Percentiles rank a stretch among this genome's conserved stretches.
phyloP scores from a whole-genome alignment of 2,329 filamentous ascomycete species.

The Diaporthe longicolla region DNA sequence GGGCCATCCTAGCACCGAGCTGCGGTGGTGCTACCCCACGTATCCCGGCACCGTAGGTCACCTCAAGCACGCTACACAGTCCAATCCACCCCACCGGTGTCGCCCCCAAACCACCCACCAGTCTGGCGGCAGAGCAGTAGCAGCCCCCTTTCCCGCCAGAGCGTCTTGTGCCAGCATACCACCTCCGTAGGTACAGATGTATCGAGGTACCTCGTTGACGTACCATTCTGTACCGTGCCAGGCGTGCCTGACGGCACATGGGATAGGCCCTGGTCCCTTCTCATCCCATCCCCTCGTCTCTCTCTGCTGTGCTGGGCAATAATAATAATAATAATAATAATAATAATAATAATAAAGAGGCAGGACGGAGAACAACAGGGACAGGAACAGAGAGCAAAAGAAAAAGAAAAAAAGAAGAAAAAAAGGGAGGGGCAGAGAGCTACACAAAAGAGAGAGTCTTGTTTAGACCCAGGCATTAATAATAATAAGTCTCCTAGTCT shows the following conservation, averaged over 20 bases:
- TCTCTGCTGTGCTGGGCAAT: background rate
- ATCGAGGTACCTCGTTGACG: background rate
- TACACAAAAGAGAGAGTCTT: background rate
- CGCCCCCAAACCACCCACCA: conserved; percentile 8
- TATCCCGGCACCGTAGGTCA: conserved; percentile 10
- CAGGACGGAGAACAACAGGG: background rate
- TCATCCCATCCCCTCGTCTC: background rate
- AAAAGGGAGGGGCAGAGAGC: background rate
- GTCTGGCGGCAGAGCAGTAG: background rate
- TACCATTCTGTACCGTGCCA: background rate
- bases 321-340: background rate
- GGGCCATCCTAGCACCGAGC: conserved; percentile 1
- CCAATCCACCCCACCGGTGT: conserved; percentile 24
- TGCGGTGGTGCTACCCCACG: background rate
- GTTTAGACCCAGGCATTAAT: background rate
- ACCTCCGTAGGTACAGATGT: background rate
- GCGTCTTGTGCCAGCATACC: background rate
- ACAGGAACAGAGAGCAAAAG: background rate
- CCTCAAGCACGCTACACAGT: too few relatives aligned
- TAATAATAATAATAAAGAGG: background rate
- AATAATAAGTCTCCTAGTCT: background rate
- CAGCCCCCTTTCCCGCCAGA: conserved; percentile 23
- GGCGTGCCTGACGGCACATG: conserved; percentile 12
- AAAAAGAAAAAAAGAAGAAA: background rate
- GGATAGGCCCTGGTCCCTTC: conserved; percentile 5